Evolutionary conservation across 2,329 filamentous ascomycete genomes (phyloP).

Genomic region (Aspergillus chevalieri): DNA sequence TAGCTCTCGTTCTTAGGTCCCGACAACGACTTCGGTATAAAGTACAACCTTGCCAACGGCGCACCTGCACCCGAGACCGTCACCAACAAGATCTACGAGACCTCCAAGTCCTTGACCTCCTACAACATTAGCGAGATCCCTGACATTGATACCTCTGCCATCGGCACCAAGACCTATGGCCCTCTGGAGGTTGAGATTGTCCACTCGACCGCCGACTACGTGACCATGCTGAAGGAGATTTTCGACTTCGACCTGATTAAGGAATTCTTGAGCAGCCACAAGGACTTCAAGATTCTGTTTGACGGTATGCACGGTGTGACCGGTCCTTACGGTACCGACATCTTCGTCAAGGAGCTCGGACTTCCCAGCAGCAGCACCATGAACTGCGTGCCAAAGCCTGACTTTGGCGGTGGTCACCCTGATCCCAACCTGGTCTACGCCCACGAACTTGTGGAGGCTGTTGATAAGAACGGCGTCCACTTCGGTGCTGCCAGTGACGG

Average conservation of each 20-base stretch:
- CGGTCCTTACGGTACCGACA: slow-evolving; percentile 87
- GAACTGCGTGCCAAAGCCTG: slow-evolving; percentile 85
- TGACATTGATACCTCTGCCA: slow-evolving; percentile 73
- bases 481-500: slow-evolving; percentile 96
- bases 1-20: slow-evolving; percentile 55
- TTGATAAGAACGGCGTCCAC: slow-evolving; percentile 85
- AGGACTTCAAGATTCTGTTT: slow-evolving; percentile 94
- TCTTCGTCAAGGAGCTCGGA: slow-evolving; percentile 90
- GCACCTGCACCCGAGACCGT: slow-evolving; percentile 92
- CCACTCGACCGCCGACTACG: slow-evolving; percentile 86
- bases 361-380: slow-evolving; percentile 71
- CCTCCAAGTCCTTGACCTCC: slow-evolving; percentile 78
- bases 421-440: slow-evolving; percentile 98
- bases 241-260: slow-evolving; percentile 97
- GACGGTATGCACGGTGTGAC: slow-evolving; percentile 93
- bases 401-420: slow-evolving; percentile 95
- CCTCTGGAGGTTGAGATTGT: slow-evolving; percentile 89
- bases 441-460: slow-evolving; percentile 85
- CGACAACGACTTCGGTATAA: slow-evolving; percentile 95
- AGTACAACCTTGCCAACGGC: slow-evolving; percentile 97
- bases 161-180: slow-evolving; percentile 81
- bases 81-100: slow-evolving; percentile 95
- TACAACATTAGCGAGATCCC: slow-evolving; percentile 90
- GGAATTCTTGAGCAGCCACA: slow-evolving; percentile 78
- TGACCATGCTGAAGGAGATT: slow-evolving; percentile 93